Conservation (phyloP, 1,284 basidiomycete genomes). For the Trametes versicolor region DNA sequence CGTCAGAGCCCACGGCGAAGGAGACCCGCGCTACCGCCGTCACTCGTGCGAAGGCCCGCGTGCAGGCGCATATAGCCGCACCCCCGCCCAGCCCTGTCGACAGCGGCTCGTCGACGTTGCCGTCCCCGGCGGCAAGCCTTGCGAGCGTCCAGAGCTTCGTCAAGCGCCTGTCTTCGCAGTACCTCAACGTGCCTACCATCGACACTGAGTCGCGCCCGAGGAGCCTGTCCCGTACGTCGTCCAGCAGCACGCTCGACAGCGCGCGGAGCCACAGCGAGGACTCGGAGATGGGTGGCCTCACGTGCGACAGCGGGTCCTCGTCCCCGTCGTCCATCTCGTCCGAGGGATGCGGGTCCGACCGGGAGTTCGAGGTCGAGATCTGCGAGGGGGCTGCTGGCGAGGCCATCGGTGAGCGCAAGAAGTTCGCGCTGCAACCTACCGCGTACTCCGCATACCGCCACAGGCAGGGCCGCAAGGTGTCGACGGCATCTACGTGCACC, state of each 20-base stretch:
- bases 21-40: conserved; percentile 65
- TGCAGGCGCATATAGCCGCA: conserved; percentile 52
- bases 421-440: conserved; percentile 49
- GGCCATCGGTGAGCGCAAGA: conserved; percentile 42
- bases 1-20: conserved; percentile 45
- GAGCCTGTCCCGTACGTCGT: conserved; percentile 41
- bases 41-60: conserved; percentile 66
- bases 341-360: conserved; percentile 58
- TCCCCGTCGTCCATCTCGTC: conserved; percentile 52
- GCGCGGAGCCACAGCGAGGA: conserved; percentile 55
- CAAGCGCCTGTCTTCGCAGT: conserved; percentile 62
- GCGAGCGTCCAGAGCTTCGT: conserved; percentile 60
- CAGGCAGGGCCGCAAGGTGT: conserved; percentile 52
- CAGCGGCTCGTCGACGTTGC: conserved; percentile 36
- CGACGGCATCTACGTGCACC: conserved; percentile 48
- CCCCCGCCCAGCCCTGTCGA: conserved; percentile 55
- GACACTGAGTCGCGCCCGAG: conserved; percentile 36
- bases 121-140: conserved; percentile 38
- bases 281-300: conserved; percentile 69
- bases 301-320: conserved; percentile 67
- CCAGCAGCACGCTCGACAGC: conserved; percentile 49
- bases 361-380: conserved; percentile 53
- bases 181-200: conserved; percentile 46
- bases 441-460: conserved; percentile 46
- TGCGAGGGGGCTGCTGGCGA: conserved; percentile 43